Conservation (phyloP, 768 basidiomycete species). For the Filobasidium floriforme region DNA sequence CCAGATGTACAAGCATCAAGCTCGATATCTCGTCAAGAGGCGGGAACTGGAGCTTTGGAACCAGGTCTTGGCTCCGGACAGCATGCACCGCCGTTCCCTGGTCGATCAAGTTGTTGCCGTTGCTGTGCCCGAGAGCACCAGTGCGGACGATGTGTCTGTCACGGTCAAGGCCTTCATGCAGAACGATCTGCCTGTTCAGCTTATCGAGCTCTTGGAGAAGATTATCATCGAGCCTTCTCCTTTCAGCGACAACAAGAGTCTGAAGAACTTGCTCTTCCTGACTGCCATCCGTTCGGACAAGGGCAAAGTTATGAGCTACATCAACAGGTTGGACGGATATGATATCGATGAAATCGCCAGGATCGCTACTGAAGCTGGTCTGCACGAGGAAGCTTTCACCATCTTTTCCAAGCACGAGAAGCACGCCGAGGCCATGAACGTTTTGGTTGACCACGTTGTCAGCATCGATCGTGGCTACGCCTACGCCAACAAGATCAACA, state of each 20-base stretch:
- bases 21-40: constrained; percentile 93
- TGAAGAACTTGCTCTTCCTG: constrained; percentile 88
- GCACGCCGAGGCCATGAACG: constrained; percentile 91
- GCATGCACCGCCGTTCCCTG: constrained; percentile 82
- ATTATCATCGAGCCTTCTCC: constrained; percentile 95
- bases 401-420: constrained; percentile 98
- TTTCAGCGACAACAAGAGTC: constrained; percentile 93
- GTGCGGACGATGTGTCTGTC: constrained; percentile 95
- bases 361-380: constrained; percentile 90
- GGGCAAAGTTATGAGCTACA: constrained; percentile 95
- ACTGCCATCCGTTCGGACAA: constrained; percentile 97
- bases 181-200: constrained; percentile 90
- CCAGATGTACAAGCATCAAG: constrained; percentile 99
- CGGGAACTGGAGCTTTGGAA: constrained; percentile 93
- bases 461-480: constrained; percentile 93
- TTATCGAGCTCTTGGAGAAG: constrained; percentile 96
- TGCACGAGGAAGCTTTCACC: constrained; percentile 91
- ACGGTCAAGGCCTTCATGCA: constrained; percentile 98
- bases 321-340: constrained; percentile 93
- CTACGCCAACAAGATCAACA: constrained; percentile 91
- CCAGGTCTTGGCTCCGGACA: constrained; percentile 81
- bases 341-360: constrained; percentile 89
- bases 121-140: constrained; percentile 90
- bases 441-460: constrained; percentile 95
- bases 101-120: constrained; percentile 93